phyloP scores from a whole-genome alignment of 2,329 filamentous ascomycete species.

The Trichoderma citrinoviride region DNA sequence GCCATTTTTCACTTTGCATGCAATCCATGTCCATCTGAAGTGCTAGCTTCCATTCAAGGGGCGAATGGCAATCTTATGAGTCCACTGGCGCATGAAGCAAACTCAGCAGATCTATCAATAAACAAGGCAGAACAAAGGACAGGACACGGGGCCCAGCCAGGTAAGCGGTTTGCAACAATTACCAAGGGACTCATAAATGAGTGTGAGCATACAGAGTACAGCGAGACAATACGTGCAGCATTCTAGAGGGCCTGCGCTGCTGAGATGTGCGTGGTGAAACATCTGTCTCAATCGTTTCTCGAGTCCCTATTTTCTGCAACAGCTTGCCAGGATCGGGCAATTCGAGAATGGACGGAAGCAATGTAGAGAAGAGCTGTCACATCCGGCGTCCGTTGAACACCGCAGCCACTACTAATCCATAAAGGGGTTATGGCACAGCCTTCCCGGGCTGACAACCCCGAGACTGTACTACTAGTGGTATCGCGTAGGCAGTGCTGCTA shows the following conservation, averaged over 20 bases:
- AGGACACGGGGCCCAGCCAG: neutral
- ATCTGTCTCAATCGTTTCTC: no score
- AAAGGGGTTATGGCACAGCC: neutral
- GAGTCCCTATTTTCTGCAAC: no score
- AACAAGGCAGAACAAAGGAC: neutral
- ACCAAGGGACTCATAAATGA: no score
- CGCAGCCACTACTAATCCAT: neutral
- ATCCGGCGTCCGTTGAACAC: neutral
- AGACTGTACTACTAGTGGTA: no score
- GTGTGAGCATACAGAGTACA: no score
- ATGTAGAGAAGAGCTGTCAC: neutral
- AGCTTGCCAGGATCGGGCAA: slow-evolving; percentile 1
- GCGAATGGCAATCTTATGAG: neutral
- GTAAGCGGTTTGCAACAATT: no score
- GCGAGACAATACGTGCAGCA: no score
- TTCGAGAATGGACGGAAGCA: neutral
- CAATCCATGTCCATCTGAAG: neutral
- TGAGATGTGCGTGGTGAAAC: no score
- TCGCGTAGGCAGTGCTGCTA: no score
- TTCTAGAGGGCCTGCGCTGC: no score
- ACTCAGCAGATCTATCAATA: neutral
- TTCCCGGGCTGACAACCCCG: neutral
- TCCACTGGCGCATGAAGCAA: neutral
- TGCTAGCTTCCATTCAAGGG: neutral
- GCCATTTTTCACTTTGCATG: neutral